phyloP scores from a whole-genome alignment of 2,329 filamentous ascomycete genomes.

The Verticillium longisporum region DNA sequence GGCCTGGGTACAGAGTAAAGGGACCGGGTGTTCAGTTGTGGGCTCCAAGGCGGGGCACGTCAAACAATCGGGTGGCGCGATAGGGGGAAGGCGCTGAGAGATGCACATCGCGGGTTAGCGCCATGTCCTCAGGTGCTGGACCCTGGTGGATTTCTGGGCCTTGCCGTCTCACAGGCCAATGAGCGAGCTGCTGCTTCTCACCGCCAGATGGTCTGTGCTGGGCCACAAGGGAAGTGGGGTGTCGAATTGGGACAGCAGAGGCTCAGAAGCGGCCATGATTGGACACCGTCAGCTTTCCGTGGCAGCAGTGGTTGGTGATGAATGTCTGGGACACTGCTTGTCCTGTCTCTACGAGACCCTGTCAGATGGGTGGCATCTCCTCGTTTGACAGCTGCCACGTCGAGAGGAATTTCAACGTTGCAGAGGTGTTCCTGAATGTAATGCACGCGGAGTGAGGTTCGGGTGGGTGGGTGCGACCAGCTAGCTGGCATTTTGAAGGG shows the following conservation, averaged over 20 bases:
- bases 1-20: constrained; percentile 8
- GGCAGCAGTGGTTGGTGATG: neutral
- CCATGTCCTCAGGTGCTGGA: constrained; percentile 1
- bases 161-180: neutral
- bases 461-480: neutral
- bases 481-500: neutral
- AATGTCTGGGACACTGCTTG: neutral
- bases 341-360: neutral
- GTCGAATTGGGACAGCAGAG: neutral
- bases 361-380: neutral
- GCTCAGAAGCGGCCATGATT: neutral
- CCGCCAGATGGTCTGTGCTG: constrained; percentile 14
- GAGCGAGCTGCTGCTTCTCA: constrained; percentile 13
- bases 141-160: neutral
- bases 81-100: constrained; percentile 5
- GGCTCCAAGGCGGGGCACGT: constrained; percentile 18
- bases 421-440: neutral
- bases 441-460: neutral
- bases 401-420: neutral
- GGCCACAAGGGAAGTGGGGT: neutral
- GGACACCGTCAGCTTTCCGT: neutral
- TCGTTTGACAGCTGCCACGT: neutral
- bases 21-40: constrained; percentile 12
- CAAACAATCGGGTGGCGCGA: constrained; percentile 12
- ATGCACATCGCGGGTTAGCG: constrained; percentile 9